Percentiles rank a stretch among this genome's conserved stretches.
Conservation (phyloP, 148 eudicot species). For the Rhododendron vialii region DNA sequence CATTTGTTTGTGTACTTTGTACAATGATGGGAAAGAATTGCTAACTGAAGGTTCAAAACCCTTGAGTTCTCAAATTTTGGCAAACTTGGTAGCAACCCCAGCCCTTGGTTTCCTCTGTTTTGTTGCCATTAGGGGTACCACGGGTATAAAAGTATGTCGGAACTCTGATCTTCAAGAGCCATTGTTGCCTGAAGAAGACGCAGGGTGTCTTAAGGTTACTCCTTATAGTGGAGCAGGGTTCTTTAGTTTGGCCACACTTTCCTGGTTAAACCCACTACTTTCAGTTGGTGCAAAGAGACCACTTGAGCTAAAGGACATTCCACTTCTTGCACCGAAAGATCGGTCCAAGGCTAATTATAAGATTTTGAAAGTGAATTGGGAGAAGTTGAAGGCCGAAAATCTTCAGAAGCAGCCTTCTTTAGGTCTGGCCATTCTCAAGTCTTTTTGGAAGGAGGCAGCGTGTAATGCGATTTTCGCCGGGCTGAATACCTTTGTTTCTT, state of each 20-base stretch:
- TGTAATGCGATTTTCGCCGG: slow-evolving; percentile 81
- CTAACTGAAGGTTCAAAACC: slow-evolving; percentile 45
- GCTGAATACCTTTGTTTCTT: slow-evolving; percentile 64
- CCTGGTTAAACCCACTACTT: slow-evolving; percentile 93
- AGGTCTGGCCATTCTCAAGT: slow-evolving; percentile 73
- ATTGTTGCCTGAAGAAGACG: slow-evolving; percentile 74
- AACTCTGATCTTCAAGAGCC: slow-evolving; percentile 85
- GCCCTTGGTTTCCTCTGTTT: slow-evolving; percentile 78
- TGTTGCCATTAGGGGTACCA: slow-evolving; percentile 60
- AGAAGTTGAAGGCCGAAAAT: slow-evolving; percentile 59
- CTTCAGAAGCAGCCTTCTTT: slow-evolving; percentile 60
- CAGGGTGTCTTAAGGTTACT: slow-evolving; percentile 81
- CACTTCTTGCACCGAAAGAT: slow-evolving; percentile 81
- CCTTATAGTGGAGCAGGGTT: slow-evolving; percentile 84
- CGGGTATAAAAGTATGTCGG: slow-evolving; percentile 58
- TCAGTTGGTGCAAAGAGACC: slow-evolving; percentile 87
- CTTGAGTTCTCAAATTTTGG: slow-evolving; percentile 64
- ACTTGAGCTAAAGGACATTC: slow-evolving; percentile 82
- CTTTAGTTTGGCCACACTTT: slow-evolving; percentile 73
- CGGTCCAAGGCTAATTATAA: slow-evolving; percentile 80
- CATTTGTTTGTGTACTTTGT: slow-evolving; percentile 55
- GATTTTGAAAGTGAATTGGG: slow-evolving; percentile 71
- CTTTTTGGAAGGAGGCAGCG: slow-evolving; percentile 85
- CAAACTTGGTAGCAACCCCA: slow-evolving; percentile 56
- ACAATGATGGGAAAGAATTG: slow-evolving; percentile 58